Percentiles rank a stretch among this genome's conserved stretches.
Evolutionary conservation across 352 stramenopile species (phyloP).

Genomic region (Thalassiosira exigua): DNA sequence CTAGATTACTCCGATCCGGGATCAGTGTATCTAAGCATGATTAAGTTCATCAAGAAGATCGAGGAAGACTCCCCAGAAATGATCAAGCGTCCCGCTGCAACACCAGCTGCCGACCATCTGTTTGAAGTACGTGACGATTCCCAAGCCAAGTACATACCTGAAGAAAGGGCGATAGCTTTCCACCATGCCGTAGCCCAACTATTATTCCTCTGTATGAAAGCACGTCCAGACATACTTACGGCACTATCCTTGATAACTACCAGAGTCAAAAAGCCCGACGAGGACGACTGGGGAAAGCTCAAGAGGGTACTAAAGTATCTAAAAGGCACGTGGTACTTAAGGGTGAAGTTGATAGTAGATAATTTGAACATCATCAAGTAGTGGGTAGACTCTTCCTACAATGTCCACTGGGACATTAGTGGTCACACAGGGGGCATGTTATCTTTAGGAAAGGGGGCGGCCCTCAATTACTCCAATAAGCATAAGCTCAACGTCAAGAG

Average conservation of each 20-base stretch:
- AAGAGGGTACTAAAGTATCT: slow-evolving; percentile 56
- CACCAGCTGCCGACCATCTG: slow-evolving; percentile 41
- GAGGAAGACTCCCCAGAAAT: slow-evolving; percentile 30
- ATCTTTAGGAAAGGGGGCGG: slow-evolving; percentile 40
- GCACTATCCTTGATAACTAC: slow-evolving; percentile 63
- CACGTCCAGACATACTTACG: slow-evolving; percentile 57
- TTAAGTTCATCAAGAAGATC: slow-evolving; percentile 24
- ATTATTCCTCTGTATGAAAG: slow-evolving; percentile 49
- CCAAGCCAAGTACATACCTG: slow-evolving; percentile 14
- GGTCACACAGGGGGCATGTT: slow-evolving; percentile 63
- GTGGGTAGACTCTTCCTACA: slow-evolving; percentile 56
- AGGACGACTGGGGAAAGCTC: slow-evolving; percentile 72
- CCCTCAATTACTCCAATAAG: slow-evolving; percentile 18
- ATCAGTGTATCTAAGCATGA: slow-evolving; percentile 37
- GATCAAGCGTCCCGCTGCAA: slow-evolving; percentile 13
- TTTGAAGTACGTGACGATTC: slow-evolving; percentile 54
- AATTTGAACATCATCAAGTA: slow-evolving; percentile 33
- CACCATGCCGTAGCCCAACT: slow-evolving; percentile 57
- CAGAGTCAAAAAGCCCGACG: slow-evolving; percentile 42
- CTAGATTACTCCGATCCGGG: slow-evolving; percentile 29
- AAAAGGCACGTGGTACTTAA: slow-evolving; percentile 33
- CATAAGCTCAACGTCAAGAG: slow-evolving; percentile 40
- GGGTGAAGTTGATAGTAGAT: slow-evolving; percentile 21
- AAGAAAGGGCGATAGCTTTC: slow-evolving; percentile 40
- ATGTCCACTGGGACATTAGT: slow-evolving; percentile 53